These are phyloP conservation scores for Colletotrichum lindemuthianum DNA, from an alignment of 2,329 filamentous ascomycete genomes.

Conservation along the genomic window DNA sequence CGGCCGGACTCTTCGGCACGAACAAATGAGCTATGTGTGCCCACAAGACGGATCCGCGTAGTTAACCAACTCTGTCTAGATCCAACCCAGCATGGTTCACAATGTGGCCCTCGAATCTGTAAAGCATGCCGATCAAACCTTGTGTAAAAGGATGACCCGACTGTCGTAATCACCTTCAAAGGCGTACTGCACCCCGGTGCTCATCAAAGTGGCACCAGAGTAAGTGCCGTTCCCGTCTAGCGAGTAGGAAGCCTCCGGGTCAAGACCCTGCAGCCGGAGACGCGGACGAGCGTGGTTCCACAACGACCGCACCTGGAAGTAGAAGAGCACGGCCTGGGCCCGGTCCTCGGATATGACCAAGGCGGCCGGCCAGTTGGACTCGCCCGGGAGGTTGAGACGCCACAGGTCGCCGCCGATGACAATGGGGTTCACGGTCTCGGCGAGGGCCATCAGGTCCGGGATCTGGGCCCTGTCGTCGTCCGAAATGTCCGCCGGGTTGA, in stretches of 20 bases:
- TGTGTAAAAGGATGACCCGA: conserved; percentile 65
- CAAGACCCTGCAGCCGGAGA: conserved; percentile 66
- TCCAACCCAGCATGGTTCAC: too few species aligned
- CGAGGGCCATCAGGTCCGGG: conserved; percentile 62
- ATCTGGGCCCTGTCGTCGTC: conserved; percentile 63
- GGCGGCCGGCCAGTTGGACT: conserved; percentile 70
- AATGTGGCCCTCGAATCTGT: too few species aligned
- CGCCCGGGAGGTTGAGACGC: conserved; percentile 65
- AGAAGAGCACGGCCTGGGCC: conserved; percentile 63
- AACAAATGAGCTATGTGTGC: too few species aligned
- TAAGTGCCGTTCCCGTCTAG: conserved; percentile 59
- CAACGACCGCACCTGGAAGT: conserved; percentile 65
- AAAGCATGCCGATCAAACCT: conserved; percentile 40
- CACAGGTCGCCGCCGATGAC: conserved; percentile 68
- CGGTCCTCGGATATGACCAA: conserved; percentile 66
- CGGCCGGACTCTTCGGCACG: too few species aligned
- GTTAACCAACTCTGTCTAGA: too few species aligned
- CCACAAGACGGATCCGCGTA: too few species aligned
- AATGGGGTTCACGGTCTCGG: conserved; percentile 67
- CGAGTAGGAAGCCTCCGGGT: conserved; percentile 62
- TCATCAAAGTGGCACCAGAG: conserved; percentile 71
- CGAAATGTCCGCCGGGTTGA: conserved; percentile 63
- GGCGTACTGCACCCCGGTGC: conserved; percentile 64
- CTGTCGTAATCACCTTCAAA: conserved; percentile 67
- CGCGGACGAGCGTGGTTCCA: conserved; percentile 64